These are phyloP conservation scores for Pseudevernia furfuracea DNA, from an alignment of 495 filamentous ascomycete species.

Conservation along the genomic window DNA sequence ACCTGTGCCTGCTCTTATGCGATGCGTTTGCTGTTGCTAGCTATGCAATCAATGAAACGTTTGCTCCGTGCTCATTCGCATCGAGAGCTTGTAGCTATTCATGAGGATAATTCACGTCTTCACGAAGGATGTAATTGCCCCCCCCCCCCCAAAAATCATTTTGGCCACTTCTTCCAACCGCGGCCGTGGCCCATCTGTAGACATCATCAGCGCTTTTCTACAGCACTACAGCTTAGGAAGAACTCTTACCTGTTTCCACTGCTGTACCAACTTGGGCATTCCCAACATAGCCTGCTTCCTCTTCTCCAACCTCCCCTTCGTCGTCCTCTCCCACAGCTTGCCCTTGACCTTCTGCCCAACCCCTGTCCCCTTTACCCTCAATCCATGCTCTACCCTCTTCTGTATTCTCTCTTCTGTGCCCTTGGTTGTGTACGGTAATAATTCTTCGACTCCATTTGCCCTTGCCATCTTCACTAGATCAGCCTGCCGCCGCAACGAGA, in stretches of 20 bases:
- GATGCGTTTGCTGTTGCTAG: background rate
- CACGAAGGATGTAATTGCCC: background rate
- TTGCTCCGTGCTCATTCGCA: background rate
- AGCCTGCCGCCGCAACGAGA: conserved; percentile 78
- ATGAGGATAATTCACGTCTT: background rate
- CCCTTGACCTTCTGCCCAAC: conserved; percentile 91
- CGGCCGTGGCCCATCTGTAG: conserved; percentile 71
- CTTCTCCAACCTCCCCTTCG: conserved; percentile 76
- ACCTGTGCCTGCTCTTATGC: conserved; percentile 2
- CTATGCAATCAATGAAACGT: background rate
- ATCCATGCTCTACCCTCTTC: conserved; percentile 60
- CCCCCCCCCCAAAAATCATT: conserved; percentile 31
- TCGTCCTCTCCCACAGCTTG: conserved; percentile 80
- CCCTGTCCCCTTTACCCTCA: conserved; percentile 83
- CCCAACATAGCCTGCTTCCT: conserved; percentile 84
- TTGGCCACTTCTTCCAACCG: conserved; percentile 90
- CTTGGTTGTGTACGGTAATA: conserved; percentile 74
- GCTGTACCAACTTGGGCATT: conserved; percentile 82
- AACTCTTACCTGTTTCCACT: conserved; percentile 81
- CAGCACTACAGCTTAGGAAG: background rate
- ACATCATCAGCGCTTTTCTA: conserved; percentile 10
- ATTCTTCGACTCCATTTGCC: conserved; percentile 70
- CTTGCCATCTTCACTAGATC: conserved; percentile 83
- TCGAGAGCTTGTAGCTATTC: background rate
- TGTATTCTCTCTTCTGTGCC: conserved; percentile 58